phyloP scores from a whole-genome alignment of 176 grass and related monocot species.

The Triticum monococcum region DNA sequence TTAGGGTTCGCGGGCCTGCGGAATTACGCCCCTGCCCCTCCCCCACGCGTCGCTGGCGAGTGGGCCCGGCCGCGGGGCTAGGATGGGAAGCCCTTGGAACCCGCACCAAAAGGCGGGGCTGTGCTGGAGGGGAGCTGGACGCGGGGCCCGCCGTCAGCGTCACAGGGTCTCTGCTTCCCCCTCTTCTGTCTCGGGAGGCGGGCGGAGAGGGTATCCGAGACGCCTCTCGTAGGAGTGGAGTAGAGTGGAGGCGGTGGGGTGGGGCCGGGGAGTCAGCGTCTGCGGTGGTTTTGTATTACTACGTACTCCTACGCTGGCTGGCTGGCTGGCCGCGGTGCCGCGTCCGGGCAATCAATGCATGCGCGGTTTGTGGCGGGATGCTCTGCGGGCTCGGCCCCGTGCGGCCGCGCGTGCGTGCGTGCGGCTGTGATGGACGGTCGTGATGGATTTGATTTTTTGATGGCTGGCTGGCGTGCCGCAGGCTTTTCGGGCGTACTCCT shows the following conservation, averaged over 20 bases:
- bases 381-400: background rate
- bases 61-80: background rate
- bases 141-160: slow-evolving; percentile 7
- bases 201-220: slow-evolving; percentile 27
- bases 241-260: background rate
- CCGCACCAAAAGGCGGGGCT: slow-evolving; percentile 14
- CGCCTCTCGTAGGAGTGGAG: background rate
- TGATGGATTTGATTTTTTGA: background rate
- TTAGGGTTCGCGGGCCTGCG: background rate
- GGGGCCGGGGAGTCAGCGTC: background rate
- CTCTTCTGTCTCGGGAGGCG: background rate
- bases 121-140: slow-evolving; percentile 29
- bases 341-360: slow-evolving; percentile 29
- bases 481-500: background rate
- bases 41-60: background rate
- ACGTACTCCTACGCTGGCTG: background rate
- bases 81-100: background rate
- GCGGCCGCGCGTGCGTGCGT: background rate
- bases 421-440: too few species aligned
- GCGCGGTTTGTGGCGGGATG: background rate
- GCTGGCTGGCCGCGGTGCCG: slow-evolving; percentile 28
- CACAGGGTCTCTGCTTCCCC: background rate
- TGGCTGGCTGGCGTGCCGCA: background rate
- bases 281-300: background rate
- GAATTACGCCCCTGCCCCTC: slow-evolving; percentile 24